Evolutionary conservation across 176 grass and related monocot species (phyloP).

Genomic region (Poa annua): DNA sequence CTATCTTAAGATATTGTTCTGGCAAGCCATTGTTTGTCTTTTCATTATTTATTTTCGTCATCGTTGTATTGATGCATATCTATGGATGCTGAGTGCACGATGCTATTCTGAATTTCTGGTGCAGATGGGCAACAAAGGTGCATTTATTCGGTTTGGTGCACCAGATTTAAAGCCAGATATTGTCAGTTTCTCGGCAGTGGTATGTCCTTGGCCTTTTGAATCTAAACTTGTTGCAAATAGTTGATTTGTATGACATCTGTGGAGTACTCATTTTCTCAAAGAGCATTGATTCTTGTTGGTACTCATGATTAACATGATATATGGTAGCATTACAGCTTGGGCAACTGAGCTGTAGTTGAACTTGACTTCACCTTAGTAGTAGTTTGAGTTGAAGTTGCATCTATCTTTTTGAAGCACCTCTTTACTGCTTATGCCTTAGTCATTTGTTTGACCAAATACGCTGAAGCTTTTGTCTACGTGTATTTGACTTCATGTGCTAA

Average conservation of each 20-base stretch:
- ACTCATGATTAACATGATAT: background rate
- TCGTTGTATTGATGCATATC: conserved; percentile 17
- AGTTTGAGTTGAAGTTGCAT: background rate
- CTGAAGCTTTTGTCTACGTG: background rate
- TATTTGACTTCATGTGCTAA: background rate
- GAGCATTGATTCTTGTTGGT: background rate
- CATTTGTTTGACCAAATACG: background rate
- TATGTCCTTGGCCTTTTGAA: conserved; percentile 25
- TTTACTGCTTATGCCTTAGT: conserved; percentile 1
- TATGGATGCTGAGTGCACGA: background rate
- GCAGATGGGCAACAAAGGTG: conserved; percentile 98
- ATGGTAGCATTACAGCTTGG: background rate
- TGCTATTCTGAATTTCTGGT: conserved; percentile 30
- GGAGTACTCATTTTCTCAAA: background rate
- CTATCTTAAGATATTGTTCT: background rate
- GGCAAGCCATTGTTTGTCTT: background rate
- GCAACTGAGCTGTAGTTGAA: background rate
- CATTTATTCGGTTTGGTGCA: conserved; percentile 74
- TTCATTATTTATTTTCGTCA: background rate
- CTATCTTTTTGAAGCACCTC: conserved; percentile 7
- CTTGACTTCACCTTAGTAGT: background rate
- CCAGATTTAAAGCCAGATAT: conserved; percentile 80
- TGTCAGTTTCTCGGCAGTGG: conserved; percentile 63
- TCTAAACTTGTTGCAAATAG: background rate
- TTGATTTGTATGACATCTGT: background rate